Conservation (phyloP, 345 rosid genomes). For the Lenwebbia sp. region DNA sequence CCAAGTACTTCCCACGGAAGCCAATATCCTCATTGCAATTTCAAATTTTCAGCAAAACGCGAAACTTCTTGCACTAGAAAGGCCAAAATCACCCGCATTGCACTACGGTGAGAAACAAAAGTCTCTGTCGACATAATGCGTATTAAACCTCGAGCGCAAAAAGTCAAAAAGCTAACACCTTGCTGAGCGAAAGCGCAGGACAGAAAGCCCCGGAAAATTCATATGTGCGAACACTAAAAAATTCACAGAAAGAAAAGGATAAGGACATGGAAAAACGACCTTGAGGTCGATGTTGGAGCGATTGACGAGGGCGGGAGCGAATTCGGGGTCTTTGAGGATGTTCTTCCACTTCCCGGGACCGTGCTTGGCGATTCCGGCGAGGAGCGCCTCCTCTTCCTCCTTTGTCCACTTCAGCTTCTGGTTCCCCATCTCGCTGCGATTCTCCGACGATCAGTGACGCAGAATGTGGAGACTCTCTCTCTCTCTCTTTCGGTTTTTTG, state of each 20-base stretch:
- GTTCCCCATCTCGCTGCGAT: conserved; percentile 43
- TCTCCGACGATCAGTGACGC: background rate
- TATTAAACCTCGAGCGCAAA: background rate
- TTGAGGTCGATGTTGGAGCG: conserved; percentile 92
- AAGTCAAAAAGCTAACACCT: background rate
- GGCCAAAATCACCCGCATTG: background rate
- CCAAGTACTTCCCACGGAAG: background rate
- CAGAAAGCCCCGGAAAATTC: background rate
- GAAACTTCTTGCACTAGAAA: background rate
- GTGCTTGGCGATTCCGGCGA: conserved; percentile 57
- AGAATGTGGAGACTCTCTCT: background rate
- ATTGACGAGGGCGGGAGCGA: conserved; percentile 39
- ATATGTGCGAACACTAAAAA: background rate
- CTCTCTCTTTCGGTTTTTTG: background rate
- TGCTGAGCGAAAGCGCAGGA: background rate
- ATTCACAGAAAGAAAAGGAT: background rate
- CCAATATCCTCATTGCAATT: background rate
- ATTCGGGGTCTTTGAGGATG: conserved; percentile 65
- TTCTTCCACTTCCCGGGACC: conserved; percentile 92
- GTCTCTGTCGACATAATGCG: background rate
- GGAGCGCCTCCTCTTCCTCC: conserved; percentile 71
- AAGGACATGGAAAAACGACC: conserved; percentile 18
- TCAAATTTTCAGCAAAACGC: background rate
- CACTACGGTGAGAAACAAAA: background rate
- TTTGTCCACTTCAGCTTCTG: conserved; percentile 81